Percentiles rank a stretch among this genome's conserved stretches.
These are phyloP conservation scores for Kregervanrija fluxuum DNA, from an alignment of 805 yeast genomes.

Conservation along the genomic window DNA sequence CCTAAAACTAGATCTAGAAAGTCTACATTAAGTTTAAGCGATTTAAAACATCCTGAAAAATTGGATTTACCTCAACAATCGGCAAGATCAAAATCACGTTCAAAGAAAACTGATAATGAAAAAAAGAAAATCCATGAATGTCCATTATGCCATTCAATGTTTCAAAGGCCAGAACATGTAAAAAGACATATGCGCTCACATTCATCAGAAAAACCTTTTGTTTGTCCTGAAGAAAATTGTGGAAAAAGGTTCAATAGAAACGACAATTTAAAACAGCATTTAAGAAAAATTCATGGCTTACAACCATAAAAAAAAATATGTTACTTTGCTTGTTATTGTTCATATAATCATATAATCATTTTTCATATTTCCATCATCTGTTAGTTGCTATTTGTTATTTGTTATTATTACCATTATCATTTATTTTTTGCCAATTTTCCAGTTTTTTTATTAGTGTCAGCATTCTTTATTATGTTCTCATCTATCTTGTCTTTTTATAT, in stretches of 20 bases:
- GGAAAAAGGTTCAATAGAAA: constrained; percentile 52
- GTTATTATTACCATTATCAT: not conserved
- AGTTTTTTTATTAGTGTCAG: not conserved
- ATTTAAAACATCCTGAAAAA: constrained; percentile 20
- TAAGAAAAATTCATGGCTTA: constrained; percentile 49
- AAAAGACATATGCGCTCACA: constrained; percentile 56
- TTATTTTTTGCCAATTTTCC: not conserved
- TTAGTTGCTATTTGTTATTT: not conserved
- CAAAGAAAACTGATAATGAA: constrained; percentile 25
- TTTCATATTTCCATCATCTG: not conserved
- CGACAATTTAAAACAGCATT: constrained; percentile 53
- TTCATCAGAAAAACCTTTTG: constrained; percentile 50
- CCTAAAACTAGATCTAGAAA: constrained; percentile 8
- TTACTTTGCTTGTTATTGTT: not conserved
- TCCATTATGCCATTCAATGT: constrained; percentile 53
- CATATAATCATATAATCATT: not conserved
- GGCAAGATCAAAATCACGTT: constrained; percentile 27
- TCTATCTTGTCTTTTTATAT: no score
- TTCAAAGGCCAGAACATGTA: constrained; percentile 69
- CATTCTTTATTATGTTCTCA: not conserved
- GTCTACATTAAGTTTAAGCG: constrained; percentile 4
- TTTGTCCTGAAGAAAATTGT: constrained; percentile 44
- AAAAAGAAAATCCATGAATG: constrained; percentile 57
- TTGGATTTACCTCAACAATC: constrained; percentile 29
- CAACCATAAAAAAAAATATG: constrained; percentile 2